Percentiles rank a stretch among this genome's conserved stretches.
phyloP scores from a whole-genome alignment of 768 basidiomycete genomes.

The Russula emetica region DNA sequence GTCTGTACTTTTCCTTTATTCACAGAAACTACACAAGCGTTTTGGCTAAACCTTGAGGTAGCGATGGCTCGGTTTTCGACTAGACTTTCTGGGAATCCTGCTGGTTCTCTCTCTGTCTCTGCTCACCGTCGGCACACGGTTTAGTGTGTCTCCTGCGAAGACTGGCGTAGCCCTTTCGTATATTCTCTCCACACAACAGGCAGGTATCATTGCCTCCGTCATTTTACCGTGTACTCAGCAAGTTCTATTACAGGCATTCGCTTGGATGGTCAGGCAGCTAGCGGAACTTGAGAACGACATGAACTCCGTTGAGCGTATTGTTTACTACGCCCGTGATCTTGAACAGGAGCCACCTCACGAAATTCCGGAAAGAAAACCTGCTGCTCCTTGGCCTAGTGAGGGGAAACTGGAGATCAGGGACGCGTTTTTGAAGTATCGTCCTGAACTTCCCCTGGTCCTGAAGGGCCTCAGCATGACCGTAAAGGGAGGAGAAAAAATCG shows the following conservation, averaged over 20 bases:
- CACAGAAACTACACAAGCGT: constrained; percentile 42
- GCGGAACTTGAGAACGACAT: constrained; percentile 92
- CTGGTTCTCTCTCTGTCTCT: constrained; percentile 77
- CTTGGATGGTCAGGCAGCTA: constrained; percentile 70
- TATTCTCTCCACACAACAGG: constrained; percentile 74
- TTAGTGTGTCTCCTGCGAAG: constrained; percentile 71
- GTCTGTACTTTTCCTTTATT: constrained; percentile 32
- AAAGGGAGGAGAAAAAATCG: constrained; percentile 80
- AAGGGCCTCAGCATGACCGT: constrained; percentile 73
- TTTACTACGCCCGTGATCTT: constrained; percentile 73
- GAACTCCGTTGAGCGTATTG: constrained; percentile 83
- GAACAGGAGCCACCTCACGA: constrained; percentile 80
- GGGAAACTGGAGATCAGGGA: constrained; percentile 73
- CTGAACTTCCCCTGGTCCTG: constrained; percentile 84
- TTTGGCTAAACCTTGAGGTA: constrained; percentile 61
- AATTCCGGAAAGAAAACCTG: constrained; percentile 54
- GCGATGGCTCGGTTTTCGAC: constrained; percentile 84
- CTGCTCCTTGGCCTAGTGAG: constrained; percentile 65
- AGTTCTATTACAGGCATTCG: constrained; percentile 46
- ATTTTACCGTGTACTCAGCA: not conserved
- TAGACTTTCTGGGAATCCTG: constrained; percentile 76
- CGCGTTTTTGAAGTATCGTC: constrained; percentile 77
- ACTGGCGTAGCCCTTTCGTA: constrained; percentile 76
- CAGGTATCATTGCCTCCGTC: constrained; percentile 33
- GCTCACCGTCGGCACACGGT: constrained; percentile 69